A percentile compares a stretch with the other conserved stretches of the same genome.
Evolutionary conservation across 2,329 filamentous ascomycete genomes (phyloP).

Genomic region (Trichoderma semiorbis): DNA sequence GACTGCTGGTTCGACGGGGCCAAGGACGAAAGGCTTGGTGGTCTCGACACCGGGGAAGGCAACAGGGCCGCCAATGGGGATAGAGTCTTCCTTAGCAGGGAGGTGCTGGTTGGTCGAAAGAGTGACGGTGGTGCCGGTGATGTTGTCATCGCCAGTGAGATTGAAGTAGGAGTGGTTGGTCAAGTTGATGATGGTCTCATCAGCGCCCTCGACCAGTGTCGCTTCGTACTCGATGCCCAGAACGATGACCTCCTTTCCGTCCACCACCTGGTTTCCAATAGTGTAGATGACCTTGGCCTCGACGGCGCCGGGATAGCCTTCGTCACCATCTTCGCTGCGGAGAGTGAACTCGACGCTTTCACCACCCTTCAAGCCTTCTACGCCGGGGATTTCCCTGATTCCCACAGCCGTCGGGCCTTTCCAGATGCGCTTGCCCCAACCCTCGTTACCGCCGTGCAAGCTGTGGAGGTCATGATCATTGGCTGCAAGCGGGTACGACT

Average conservation of each 20-base stretch:
- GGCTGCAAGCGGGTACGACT: conserved; percentile 64
- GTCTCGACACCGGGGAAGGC: conserved; percentile 63
- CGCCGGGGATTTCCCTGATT: conserved; percentile 46
- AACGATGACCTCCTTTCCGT: conserved; percentile 63
- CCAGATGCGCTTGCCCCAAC: conserved; percentile 81
- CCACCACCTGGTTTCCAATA: conserved; percentile 61
- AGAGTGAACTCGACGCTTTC: conserved; percentile 65
- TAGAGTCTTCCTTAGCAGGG: conserved; percentile 67
- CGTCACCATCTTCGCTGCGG: conserved; percentile 74
- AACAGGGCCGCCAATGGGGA: conserved; percentile 67
- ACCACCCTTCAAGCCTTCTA: conserved; percentile 54
- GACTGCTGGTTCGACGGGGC: conserved; percentile 67
- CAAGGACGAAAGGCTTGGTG: conserved; percentile 67
- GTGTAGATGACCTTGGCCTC: conserved; percentile 76
- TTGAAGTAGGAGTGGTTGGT: conserved; percentile 92
- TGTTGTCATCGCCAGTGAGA: conserved; percentile 50
- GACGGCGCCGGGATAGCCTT: conserved; percentile 85
- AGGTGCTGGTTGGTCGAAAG: conserved; percentile 65
- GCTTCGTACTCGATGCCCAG: conserved; percentile 89
- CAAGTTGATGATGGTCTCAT: conserved; percentile 90
- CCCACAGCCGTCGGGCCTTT: conserved; percentile 64
- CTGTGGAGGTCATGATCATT: conserved; percentile 73
- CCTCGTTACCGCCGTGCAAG: conserved; percentile 66
- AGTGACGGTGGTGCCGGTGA: conserved; percentile 62
- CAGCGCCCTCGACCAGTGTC: conserved; percentile 69